Evolutionary conservation across 148 eudicot genomes (phyloP).

Genomic region (Oxyria digyna): DNA sequence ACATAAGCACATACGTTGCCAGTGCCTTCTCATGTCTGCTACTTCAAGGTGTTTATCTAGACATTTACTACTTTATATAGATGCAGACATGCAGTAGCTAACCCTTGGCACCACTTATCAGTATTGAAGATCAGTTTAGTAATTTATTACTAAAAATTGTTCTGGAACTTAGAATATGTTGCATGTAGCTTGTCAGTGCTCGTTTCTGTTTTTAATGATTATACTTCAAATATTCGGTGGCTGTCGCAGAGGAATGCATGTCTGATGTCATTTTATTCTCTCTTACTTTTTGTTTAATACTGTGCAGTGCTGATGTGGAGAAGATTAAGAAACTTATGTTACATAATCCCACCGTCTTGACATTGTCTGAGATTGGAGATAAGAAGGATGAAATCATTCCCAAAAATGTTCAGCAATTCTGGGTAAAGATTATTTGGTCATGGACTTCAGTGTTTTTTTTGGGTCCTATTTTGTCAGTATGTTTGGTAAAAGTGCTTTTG

Average conservation of each 20-base stretch:
- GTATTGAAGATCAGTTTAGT: background rate
- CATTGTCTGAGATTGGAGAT: slow-evolving; percentile 72
- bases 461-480: background rate
- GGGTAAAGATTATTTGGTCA: slow-evolving; percentile 30
- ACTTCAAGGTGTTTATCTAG: slow-evolving; percentile 55
- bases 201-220: background rate
- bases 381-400: slow-evolving; percentile 72
- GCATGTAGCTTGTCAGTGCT: background rate
- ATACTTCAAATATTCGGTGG: background rate
- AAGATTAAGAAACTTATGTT: slow-evolving; percentile 72
- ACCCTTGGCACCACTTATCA: background rate
- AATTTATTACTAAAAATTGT: background rate
- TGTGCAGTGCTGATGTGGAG: slow-evolving; percentile 82
- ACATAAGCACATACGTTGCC: slow-evolving; percentile 77
- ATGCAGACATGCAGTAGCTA: background rate
- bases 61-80: background rate
- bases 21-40: slow-evolving; percentile 97
- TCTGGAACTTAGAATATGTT: background rate
- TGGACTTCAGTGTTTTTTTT: background rate
- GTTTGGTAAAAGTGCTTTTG: background rate
- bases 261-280: background rate
- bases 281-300: background rate
- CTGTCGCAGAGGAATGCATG: background rate
- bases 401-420: slow-evolving; percentile 76
- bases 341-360: slow-evolving; percentile 77